Evolutionary conservation across 2,329 filamentous ascomycete species (phyloP).

Genomic region (Gyromitra esculenta): DNA sequence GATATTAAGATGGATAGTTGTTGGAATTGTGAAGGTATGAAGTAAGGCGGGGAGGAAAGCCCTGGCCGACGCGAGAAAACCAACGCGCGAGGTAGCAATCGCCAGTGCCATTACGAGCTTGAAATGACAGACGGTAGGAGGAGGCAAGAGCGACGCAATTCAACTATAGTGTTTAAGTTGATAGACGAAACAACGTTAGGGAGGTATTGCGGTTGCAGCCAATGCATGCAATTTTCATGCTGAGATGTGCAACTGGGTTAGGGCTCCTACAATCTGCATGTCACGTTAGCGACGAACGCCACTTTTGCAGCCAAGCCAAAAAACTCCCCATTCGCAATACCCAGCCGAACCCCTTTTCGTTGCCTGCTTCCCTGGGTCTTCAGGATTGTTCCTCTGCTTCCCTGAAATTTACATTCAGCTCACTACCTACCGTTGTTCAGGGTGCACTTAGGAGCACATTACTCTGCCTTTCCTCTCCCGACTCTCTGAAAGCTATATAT

Average conservation of each 20-base stretch:
- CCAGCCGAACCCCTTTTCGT: constrained; percentile 47
- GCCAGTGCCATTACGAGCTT: constrained; percentile 29
- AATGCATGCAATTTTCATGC: background rate
- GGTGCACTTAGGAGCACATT: constrained; percentile 1
- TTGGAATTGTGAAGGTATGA: constrained; percentile 69
- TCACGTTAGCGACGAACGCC: background rate
- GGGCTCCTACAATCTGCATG: constrained; percentile 19
- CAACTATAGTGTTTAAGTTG: background rate
- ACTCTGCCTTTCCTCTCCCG: constrained; percentile 29
- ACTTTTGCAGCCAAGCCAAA: constrained; percentile 22
- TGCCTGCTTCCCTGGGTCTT: background rate
- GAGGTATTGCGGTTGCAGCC: background rate
- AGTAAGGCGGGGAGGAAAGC: constrained; percentile 65
- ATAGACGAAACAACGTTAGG: background rate
- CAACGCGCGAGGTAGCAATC: constrained; percentile 20
- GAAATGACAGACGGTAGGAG: background rate
- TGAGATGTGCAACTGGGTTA: constrained; percentile 16
- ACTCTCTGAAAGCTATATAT: constrained; percentile 48
- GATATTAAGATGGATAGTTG: constrained; percentile 69
- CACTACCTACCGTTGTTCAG: background rate
- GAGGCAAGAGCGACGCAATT: background rate
- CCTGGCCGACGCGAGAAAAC: constrained; percentile 25
- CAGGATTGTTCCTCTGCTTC: background rate
- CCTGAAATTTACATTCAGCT: constrained; percentile 42
- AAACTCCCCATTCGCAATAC: constrained; percentile 18